Evolutionary conservation across 148 eudicot genomes (phyloP), one percentile per base, ranked within the genome.

Genomic region (Polygonum aviculare): DNA sequence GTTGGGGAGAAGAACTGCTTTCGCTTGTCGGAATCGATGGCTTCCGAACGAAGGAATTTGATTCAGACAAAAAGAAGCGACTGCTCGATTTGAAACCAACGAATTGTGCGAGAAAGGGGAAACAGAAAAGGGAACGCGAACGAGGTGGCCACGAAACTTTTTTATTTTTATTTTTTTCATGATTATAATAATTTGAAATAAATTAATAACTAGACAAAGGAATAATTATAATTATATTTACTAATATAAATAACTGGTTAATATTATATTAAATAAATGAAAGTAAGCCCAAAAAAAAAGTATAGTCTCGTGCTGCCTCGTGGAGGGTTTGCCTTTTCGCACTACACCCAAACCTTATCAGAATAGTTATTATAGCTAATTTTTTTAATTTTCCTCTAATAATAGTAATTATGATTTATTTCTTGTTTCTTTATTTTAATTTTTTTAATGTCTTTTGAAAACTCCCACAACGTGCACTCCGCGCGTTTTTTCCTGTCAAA

Each of bases 311-410:
- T 44, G 47, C 44, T 40, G 69, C 38, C 38, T 60, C 15, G 69
- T 60, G 69, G 69, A 31, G 15, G 31, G 69, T 60, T 60, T 60
- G 69, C 69, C 69, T 60, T 60, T 60, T 38, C 38, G 69, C 69
- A 60, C 69, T 60, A 60, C 69, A 26, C 69, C 69, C 36, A 60
- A 60, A 60, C 69, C 38, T 26, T 26, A 60, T 60, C 36, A 21
- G 10, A 26, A 31, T 60, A 44, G 6, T 44, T 44, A 44, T 44
- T 7, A 7, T 7, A 44, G 0, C 9, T 44, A 1, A 44, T 6
- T 7, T 6, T 10, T 10, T 44, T 7, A 6, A 44, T 44, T 2
- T 60, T 60, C 31, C 4, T 11, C 31, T 18, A 7, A 19, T 44
- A 44, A n/a, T n/a, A 55, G 21, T n/a, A 4, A 3, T 16, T 5